Evolutionary conservation across 2,329 filamentous ascomycete genomes (phyloP).

Genomic region (Xylariomycetidae sp.): DNA sequence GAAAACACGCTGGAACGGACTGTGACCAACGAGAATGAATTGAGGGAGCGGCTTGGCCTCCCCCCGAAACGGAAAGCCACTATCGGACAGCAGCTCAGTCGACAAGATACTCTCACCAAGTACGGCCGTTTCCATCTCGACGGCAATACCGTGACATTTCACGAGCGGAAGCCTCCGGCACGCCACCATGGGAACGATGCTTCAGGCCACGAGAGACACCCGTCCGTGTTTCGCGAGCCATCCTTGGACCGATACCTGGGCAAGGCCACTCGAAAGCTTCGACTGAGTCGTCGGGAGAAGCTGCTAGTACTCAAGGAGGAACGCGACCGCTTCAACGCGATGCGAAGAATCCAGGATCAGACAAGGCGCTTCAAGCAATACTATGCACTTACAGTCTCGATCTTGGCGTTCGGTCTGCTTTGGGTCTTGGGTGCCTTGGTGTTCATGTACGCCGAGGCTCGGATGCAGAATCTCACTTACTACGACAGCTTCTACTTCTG

Average conservation of each 20-base stretch:
- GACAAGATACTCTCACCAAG: constrained; percentile 1
- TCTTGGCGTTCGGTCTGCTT: constrained; percentile 1
- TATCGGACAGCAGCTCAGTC: background rate
- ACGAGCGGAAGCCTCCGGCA: background rate
- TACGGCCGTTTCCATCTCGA: constrained; percentile 4
- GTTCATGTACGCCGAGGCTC: constrained; percentile 5
- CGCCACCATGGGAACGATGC: too few species aligned
- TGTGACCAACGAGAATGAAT: constrained; percentile 5
- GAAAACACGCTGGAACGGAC: constrained; percentile 3
- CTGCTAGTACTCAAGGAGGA: constrained; percentile 5
- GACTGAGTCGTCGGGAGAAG: background rate
- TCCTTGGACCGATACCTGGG: background rate
- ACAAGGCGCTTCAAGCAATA: constrained; percentile 7
- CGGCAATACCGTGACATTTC: constrained; percentile 3
- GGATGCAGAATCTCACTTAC: constrained; percentile 4
- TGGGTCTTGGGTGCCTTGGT: constrained; percentile 7
- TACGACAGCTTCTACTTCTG: constrained; percentile 9
- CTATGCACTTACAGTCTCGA: constrained; percentile 3
- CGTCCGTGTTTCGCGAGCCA: background rate
- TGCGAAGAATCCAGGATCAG: constrained; percentile 6
- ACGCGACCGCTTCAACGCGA: constrained; percentile 7
- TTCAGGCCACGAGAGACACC: background rate
- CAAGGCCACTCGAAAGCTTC: background rate
- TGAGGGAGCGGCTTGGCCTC: constrained; percentile 3
- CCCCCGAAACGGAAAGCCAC: constrained; percentile 1